A percentile compares a stretch with the other conserved stretches of the same genome.
Evolutionary conservation across 2,329 filamentous ascomycete genomes (phyloP).

Genomic region (Cladophialophora bantiana): DNA sequence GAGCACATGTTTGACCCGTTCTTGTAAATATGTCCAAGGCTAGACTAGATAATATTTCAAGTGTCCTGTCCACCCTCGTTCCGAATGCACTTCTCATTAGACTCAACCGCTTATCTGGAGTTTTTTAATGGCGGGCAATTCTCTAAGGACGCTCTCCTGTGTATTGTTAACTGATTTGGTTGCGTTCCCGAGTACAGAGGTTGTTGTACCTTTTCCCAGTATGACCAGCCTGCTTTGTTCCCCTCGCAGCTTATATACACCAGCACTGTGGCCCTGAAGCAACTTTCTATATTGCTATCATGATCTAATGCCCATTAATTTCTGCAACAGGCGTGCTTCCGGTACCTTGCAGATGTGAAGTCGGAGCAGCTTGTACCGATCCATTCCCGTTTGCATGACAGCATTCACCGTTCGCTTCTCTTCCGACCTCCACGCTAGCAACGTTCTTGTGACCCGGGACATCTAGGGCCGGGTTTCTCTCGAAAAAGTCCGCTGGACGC

Average conservation of each 20-base stretch:
- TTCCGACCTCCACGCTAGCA: constrained; percentile 39
- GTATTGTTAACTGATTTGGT: neutral
- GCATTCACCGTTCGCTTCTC: constrained; percentile 27
- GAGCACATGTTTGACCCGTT: neutral
- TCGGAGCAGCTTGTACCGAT: constrained; percentile 26
- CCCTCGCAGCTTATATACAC: neutral
- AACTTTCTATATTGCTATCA: constrained; percentile 1
- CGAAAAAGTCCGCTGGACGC: constrained; percentile 62
- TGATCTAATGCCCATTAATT: constrained; percentile 29
- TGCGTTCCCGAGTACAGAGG: neutral
- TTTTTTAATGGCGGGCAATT: neutral
- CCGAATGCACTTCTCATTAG: neutral
- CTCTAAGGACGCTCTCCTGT: neutral
- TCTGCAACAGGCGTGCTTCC: constrained; percentile 25
- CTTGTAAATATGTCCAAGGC: neutral
- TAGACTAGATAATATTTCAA: neutral
- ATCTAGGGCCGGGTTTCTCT: constrained; percentile 60
- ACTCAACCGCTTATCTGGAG: neutral
- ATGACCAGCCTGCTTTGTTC: neutral
- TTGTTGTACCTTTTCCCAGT: neutral
- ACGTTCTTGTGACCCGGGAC: constrained; percentile 53
- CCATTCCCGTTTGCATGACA: constrained; percentile 25
- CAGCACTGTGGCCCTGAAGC: neutral
- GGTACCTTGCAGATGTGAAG: constrained; percentile 30
- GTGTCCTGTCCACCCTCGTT: neutral